Conservation (phyloP, 129 eudicot genomes). For the Solidago caesia region DNA sequence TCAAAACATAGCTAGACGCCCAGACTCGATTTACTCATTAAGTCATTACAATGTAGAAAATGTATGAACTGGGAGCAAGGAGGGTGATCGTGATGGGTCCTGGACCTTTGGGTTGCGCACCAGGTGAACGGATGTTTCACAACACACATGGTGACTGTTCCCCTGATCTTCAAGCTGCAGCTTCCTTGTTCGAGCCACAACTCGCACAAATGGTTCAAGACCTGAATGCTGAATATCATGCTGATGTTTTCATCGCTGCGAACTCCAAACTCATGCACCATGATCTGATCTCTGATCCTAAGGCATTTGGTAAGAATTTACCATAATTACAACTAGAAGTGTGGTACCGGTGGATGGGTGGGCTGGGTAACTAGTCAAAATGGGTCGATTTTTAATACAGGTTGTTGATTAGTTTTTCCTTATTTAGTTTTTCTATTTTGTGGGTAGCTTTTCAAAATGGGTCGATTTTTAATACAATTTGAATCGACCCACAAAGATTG, state of each 20-base stretch:
- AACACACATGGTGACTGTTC: slow-evolving; percentile 28
- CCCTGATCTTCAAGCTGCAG: slow-evolving; percentile 25
- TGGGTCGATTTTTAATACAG: too few species aligned
- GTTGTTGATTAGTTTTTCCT: too few species aligned
- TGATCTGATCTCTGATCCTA: slow-evolving; percentile 35
- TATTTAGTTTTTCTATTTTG: too few species aligned
- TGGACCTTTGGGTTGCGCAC: slow-evolving; percentile 42
- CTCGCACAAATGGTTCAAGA: slow-evolving; percentile 32
- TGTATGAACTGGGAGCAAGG: slow-evolving; percentile 35
- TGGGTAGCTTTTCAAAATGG: too few species aligned
- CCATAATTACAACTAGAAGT: neutral
- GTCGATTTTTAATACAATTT: too few species aligned
- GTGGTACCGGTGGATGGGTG: too few species aligned
- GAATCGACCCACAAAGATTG: too few species aligned
- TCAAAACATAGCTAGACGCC: too few species aligned
- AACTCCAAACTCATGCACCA: slow-evolving; percentile 36
- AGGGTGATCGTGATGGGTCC: slow-evolving; percentile 41
- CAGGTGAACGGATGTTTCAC: slow-evolving; percentile 30
- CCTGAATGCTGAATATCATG: slow-evolving; percentile 26
- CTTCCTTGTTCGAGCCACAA: slow-evolving; percentile 31
- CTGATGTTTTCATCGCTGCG: slow-evolving; percentile 27
- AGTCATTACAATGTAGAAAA: slow-evolving; percentile 13
- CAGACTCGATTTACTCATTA: neutral
- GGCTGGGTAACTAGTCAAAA: too few species aligned
- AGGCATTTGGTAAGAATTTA: slow-evolving; percentile 28